Percentiles rank a stretch among this genome's conserved stretches.
phyloP scores from a whole-genome alignment of 1,284 basidiomycete species.

The Malassezia arunalokei region DNA sequence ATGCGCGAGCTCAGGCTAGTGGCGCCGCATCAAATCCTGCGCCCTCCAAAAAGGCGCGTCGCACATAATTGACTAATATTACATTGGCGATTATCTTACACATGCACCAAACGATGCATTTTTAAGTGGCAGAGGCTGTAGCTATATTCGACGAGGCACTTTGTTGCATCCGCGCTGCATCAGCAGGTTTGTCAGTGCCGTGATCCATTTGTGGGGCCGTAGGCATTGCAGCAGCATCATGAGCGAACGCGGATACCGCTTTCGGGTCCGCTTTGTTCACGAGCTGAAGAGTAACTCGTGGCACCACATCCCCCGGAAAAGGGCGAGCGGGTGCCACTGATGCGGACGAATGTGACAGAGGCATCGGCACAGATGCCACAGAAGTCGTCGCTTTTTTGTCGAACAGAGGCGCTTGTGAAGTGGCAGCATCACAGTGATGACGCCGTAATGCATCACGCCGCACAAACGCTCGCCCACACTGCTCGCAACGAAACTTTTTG shows the following conservation, averaged over 20 bases:
- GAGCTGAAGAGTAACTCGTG: neutral
- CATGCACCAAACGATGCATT: neutral
- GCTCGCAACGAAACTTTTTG: slow-evolving; percentile 39
- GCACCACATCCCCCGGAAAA: neutral
- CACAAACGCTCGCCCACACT: slow-evolving; percentile 35
- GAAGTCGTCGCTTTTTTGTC: neutral
- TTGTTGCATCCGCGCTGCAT: neutral
- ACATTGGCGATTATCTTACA: neutral
- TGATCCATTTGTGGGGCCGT: neutral
- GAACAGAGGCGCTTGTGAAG: neutral
- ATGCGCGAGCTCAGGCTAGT: neutral
- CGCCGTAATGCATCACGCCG: slow-evolving; percentile 35
- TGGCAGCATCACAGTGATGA: slow-evolving; percentile 25
- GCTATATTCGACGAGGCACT: neutral
- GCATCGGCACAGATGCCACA: neutral
- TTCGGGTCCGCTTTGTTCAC: neutral
- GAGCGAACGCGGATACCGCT: neutral
- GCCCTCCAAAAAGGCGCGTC: neutral
- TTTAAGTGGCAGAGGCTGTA: neutral
- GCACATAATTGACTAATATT: neutral
- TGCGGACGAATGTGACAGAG: neutral
- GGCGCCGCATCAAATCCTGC: neutral
- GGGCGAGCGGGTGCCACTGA: too few relatives aligned
- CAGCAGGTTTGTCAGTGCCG: neutral
- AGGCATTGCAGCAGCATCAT: neutral